phyloP scores from a whole-genome alignment of 257 asterid species.

The Solanum virginianum region DNA sequence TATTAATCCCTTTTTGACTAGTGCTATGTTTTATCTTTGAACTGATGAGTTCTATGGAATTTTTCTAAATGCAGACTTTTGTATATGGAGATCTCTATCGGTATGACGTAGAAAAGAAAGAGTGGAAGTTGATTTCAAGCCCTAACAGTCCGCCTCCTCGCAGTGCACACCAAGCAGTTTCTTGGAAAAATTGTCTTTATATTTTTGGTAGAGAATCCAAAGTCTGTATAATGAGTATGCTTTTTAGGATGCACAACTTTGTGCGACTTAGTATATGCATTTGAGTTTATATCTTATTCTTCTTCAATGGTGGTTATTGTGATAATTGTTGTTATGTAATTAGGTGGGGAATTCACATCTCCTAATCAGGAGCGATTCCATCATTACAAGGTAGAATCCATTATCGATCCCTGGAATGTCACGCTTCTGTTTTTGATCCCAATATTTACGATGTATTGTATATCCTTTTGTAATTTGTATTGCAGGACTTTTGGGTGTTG shows the following conservation, averaged over 20 bases:
- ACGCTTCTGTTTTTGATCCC: not conserved
- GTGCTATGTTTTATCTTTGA: not conserved
- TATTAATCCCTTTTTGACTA: not conserved
- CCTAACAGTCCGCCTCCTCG: constrained; percentile 98
- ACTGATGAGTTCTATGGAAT: constrained; percentile 3
- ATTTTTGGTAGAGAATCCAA: constrained; percentile 52
- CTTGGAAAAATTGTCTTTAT: constrained; percentile 91
- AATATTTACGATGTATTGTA: not conserved
- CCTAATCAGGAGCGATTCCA: constrained; percentile 99
- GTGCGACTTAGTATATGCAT: not conserved
- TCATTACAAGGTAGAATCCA: constrained; percentile 75
- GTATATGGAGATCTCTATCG: constrained; percentile 92
- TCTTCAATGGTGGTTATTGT: not conserved
- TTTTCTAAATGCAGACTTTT: constrained; percentile 54
- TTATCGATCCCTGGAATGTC: not conserved
- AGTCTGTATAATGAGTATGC: not conserved
- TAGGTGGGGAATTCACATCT: constrained; percentile 98
- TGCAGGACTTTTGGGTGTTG: constrained; percentile 91
- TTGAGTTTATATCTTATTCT: not conserved
- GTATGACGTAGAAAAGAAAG: constrained; percentile 82
- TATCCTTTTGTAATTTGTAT: constrained; percentile 3
- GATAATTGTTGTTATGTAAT: not conserved
- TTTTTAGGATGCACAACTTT: not conserved
- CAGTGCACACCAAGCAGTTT: constrained; percentile 94
- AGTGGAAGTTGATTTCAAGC: constrained; percentile 88